Evolutionary conservation across 2,329 filamentous ascomycete genomes (phyloP).

Genomic region (Penicillium brasilianum): DNA sequence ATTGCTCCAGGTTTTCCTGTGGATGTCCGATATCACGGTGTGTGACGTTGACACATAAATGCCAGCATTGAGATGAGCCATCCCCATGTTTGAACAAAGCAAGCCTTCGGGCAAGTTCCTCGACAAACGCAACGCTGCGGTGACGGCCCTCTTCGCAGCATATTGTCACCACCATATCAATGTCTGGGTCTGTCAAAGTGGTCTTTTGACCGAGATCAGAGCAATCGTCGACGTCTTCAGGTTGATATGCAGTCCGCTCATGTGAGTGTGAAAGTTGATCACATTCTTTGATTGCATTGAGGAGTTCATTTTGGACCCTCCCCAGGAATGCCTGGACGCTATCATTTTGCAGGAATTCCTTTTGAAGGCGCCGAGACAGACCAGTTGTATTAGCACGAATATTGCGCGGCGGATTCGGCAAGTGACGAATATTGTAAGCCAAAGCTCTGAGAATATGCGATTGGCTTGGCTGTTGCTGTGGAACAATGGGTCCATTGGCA

Average conservation of each 20-base stretch:
- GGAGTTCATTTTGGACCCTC: background rate
- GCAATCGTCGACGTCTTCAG: background rate
- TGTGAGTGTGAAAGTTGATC: background rate
- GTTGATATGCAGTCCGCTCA: background rate
- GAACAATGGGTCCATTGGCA: constrained; percentile 13
- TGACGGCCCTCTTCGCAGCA: constrained; percentile 20
- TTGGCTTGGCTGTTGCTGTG: background rate
- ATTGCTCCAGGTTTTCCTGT: background rate
- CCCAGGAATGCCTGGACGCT: constrained; percentile 4
- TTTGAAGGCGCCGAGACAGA: constrained; percentile 13
- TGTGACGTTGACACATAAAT: background rate
- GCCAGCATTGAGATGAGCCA: background rate
- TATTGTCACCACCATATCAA: constrained; percentile 12
- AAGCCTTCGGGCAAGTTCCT: background rate
- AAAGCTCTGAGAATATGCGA: background rate
- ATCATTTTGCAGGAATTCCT: constrained; percentile 16
- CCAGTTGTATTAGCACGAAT: constrained; percentile 14
- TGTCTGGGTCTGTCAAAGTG: background rate
- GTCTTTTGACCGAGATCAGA: background rate
- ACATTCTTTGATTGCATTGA: background rate
- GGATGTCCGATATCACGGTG: constrained; percentile 6
- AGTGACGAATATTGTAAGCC: constrained; percentile 15
- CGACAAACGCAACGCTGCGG: constrained; percentile 16
- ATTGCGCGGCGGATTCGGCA: constrained; percentile 14
- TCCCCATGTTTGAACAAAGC: background rate